Evolutionary conservation across 2,329 filamentous ascomycete genomes (phyloP).

Genomic region (Aureobasidium sp.): DNA sequence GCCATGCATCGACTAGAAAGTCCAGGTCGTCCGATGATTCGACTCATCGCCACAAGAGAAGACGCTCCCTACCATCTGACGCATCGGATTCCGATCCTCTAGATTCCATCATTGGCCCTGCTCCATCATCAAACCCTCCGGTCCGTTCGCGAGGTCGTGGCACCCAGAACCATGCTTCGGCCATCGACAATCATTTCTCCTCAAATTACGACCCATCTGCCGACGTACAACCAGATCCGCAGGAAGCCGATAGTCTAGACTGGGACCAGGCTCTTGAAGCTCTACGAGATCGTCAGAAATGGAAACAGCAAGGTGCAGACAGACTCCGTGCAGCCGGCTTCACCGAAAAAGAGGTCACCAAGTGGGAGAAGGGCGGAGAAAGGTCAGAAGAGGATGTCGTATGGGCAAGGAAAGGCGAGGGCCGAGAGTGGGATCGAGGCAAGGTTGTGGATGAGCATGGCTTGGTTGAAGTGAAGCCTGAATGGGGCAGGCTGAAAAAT

Average conservation of each 20-base stretch:
- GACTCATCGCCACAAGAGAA: background rate
- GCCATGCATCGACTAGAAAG: background rate
- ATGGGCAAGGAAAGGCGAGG: slow-evolving; percentile 38
- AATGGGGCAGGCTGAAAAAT: slow-evolving; percentile 13
- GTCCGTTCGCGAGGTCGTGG: slow-evolving; percentile 62
- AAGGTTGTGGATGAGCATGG: slow-evolving; percentile 50
- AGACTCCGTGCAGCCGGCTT: slow-evolving; percentile 71
- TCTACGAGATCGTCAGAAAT: slow-evolving; percentile 68
- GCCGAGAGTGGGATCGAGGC: slow-evolving; percentile 58
- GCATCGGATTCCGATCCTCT: slow-evolving; percentile 58
- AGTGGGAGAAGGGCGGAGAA: slow-evolving; percentile 59
- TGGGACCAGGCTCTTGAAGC: slow-evolving; percentile 78
- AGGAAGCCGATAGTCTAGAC: slow-evolving; percentile 41
- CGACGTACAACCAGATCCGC: slow-evolving; percentile 32
- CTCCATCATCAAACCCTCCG: slow-evolving; percentile 40
- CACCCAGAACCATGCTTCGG: slow-evolving; percentile 46
- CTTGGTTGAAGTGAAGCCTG: slow-evolving; percentile 5
- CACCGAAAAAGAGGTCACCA: slow-evolving; percentile 61
- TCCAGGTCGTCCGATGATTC: background rate
- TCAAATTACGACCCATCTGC: slow-evolving; percentile 51
- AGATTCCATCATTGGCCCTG: slow-evolving; percentile 66
- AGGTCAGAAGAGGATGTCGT: slow-evolving; percentile 42
- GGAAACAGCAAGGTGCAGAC: slow-evolving; percentile 66
- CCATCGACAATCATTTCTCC: slow-evolving; percentile 75
- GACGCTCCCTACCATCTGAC: background rate